phyloP scores from a whole-genome alignment of 2,329 filamentous ascomycete genomes.

The Drechslerella dactyloides region DNA sequence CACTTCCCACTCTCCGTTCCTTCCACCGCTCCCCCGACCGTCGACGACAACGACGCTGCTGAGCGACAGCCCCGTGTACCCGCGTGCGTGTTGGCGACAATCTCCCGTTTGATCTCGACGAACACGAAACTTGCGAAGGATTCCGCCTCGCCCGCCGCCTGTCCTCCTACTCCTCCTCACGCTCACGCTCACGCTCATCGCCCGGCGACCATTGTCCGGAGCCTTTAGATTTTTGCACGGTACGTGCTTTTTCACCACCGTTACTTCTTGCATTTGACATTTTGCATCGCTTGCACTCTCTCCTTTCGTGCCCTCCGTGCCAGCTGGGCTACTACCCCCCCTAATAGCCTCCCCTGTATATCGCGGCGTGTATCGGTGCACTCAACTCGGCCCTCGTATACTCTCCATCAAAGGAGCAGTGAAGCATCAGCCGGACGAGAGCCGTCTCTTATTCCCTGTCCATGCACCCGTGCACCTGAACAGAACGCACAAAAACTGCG shows the following conservation, averaged over 20 bases:
- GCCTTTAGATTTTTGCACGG: not conserved
- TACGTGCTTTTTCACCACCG: not conserved
- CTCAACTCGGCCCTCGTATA: not conserved
- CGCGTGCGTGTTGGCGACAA: not conserved
- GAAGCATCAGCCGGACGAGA: no score
- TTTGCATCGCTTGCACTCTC: slow-evolving; percentile 31
- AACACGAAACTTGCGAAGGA: slow-evolving; percentile 1
- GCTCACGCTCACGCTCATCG: not conserved
- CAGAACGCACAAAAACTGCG: not conserved
- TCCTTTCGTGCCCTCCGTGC: slow-evolving; percentile 33
- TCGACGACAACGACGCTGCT: not conserved
- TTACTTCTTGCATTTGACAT: slow-evolving; percentile 16
- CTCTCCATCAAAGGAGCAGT: not conserved
- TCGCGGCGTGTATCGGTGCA: slow-evolving; percentile 1
- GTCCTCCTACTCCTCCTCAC: not conserved
- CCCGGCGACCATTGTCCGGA: not conserved
- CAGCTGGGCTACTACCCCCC: slow-evolving; percentile 23
- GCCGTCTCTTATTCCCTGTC: not conserved
- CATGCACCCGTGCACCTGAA: not conserved
- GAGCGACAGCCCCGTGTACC: not conserved
- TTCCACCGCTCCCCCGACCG: not conserved
- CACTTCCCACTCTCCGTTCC: not conserved
- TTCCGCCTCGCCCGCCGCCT: not conserved
- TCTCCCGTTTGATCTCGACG: not conserved
- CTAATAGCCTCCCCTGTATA: slow-evolving; percentile 47